Base-by-base conservation (phyloP, 805 yeast species). In the Monosporozyma solicola region DNA sequence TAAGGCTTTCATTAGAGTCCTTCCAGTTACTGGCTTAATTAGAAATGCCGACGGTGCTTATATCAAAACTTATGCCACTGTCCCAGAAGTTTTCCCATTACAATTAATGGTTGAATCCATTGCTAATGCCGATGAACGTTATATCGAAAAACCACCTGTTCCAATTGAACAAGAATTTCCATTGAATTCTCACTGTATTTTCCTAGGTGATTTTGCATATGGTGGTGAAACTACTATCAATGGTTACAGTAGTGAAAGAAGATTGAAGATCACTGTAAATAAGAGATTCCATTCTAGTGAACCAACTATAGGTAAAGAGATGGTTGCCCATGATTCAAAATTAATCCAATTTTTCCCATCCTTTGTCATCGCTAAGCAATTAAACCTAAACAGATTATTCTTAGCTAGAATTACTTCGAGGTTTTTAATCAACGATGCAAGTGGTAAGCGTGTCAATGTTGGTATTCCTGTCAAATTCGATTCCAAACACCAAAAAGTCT, bases 391-490 rank as follows among this genome's bases (percentile, higher is more conserved):
- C 52, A 82, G 88, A 4, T 71, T 85, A 39, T 80, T 87, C 56
- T 74, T 94, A 55, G 83, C 95, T 2, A 84, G 80, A 63, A 77
- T 94, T 47, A 85, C 97, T 0, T 84, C 97, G 8, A 79, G 81
- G 7, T 86, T 74, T 60, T 69, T 84, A 72, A 74, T 91, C 55
- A 77, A 74, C 32, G 81, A 78, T 55, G 75, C 75, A 22, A 71
- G 72, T 35, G 78, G 78, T 24, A 79, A 73, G 57, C 77, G 78
- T 57, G 62, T 76, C 9, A 85, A 91, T 63, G 74, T 94, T 61
- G 98, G 98, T 22, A 73, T 94, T 57, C 87, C 85, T 53, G 74
- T 94, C 67, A 91, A 91, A 70, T 86, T 84, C 68, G 96, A 91
- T 58, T 80, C 80, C 24, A 80, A 80, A 55, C 80, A 89, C 59